Base-by-base conservation (phyloP, 2,329 filamentous ascomycete genomes). In the Penicillium sp. region DNA sequence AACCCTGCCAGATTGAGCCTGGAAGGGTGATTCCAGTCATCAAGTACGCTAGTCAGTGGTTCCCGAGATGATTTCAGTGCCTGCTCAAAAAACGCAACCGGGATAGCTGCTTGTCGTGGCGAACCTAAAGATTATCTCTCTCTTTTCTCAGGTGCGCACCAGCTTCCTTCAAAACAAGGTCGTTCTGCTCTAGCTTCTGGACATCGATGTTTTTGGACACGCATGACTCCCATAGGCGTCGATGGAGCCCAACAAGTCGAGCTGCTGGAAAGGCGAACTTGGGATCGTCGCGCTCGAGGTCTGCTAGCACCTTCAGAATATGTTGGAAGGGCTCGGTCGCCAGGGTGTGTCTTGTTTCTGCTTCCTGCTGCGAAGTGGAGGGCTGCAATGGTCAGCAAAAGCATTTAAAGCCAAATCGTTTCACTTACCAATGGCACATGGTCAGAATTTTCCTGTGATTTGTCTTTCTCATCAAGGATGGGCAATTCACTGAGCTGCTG, bases 81-180 rank as follows among this genome's bases (percentile, higher is more conserved):
- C 43, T 47, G 34, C 22, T 52, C 43, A 11, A 47, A 47, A 10
- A 52, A 47, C 43, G 49, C 36, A 52, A 36, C 21, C 43, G 49
- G 38, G 43, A 22, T 42, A 40, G 22, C 43, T 52, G 49, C 49
- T 52, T 21, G 42, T 52, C 49, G 36, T 47, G 36, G 24, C 43
- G 49, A 32, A 29, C 21, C 31, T 52, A 22, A 39, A 52, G 43
- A 14, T 34, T 27, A 21, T 52, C 43, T 16, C 43, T 47, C 27
- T 32, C 18, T 40, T 45, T 21, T 16, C 46, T n/a, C n/a, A n/a
- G n/a, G n/a, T n/a, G n/a, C n/a, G n/a, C n/a, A n/a, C n/a, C n/a
- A n/a, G n/a, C n/a, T n/a, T n/a, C 32, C 38, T 46, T 42, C n/a
- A 51, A 34, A 2, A 10, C 10, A 2, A 9, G 2, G 32, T 50